Base-by-base conservation (phyloP, 1,139 yeast genomes). In the Blastobotrys capitulatus region DNA sequence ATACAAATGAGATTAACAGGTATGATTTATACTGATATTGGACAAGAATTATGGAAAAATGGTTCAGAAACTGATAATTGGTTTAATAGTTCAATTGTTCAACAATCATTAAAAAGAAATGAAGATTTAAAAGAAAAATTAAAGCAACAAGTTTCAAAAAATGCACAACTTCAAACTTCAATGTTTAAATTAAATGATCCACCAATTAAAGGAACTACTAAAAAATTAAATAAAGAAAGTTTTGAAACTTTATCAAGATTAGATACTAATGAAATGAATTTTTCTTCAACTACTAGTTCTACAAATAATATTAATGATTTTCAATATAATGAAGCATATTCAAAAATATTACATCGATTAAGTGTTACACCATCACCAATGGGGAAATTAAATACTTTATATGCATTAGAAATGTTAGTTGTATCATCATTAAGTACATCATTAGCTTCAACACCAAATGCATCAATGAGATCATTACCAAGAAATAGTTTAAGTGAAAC, bases 1-100 rank as follows among this genome's bases (percentile, higher is more conserved):
- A 42, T 63, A 39, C 67, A 62, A 47, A 64, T 62, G 65, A 52
- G 56, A 20, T 49, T 64, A 27, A 60, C 59, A 1, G 61, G 66
- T 37, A 51, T 64, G 45, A 57, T 64, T 25, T 61, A 57, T 44
- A 58, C 65, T 1, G 68, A 64, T 48, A 49, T 64, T 47, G 67
- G 67, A 6, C 42, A 54, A 29, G 55, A 57, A 19, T 59, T 61
- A 10, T 64, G 65, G 63, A 55, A 44, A 20, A 57, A 61, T 18
- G 67, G 66, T 1, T 61, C 65, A n/a, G 68, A 64, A 43, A 63
- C 68, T 1, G 68, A 64, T 50, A 56, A 57, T 34, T 64, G 67
- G 67, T 44, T 64, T 38, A 51, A 53, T 12, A 50, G 60, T 8
- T 56, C 60, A 1, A 45, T 63, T 20, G 64, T 63, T 2, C 37